Evolutionary conservation across 1,139 yeast genomes (phyloP), one percentile per base, ranked within the genome.

Genomic region (Taphrina deformans): DNA sequence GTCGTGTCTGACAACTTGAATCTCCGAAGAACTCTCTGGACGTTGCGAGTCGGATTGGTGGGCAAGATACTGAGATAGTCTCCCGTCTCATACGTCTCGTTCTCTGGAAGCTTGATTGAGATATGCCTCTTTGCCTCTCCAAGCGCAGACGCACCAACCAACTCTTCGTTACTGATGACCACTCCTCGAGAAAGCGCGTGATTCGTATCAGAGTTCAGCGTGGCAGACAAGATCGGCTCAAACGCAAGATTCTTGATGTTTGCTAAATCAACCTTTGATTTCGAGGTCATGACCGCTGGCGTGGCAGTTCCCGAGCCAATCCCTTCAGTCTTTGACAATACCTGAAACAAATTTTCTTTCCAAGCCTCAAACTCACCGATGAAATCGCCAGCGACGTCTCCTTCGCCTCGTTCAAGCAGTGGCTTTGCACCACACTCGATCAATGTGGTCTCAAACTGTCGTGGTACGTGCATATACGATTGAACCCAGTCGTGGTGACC

Each of bases 401-500:
- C 60, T 38, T 55, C 62, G 23, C 62, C 65, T 26, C 60, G 21
- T 16, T 48, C 48, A 24, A 50, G 44, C 24, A 62, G 50, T 24
- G 55, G 40, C 31, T 46, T 55, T n/a, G 55, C 65, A 21, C 65
- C 65, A 24, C 29, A 31, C 14, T 33, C 48, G 12, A 46, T 48
- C 55, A 62, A 24, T 27, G 26, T 23, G 40, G 44, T 38, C 55
- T 62, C 65, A 33, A 62, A 55, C 24, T 23, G 52, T 21, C 60
- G 52, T 16, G 65, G 65, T 14, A 62, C 53, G 31, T 50, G 60
- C 45, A 55, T 59, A 12, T 45, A 55, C 31, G 62, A 51, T 26
- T 62, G 62, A 9, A 48, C 60, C 65, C 65, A 62, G 31, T 62
- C 65, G 41, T 62, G 65, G 44, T 62, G 65, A 21, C 65, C 65